Evolutionary conservation across 163 green algal genomes (phyloP), one percentile per base, ranked within the genome.

Genomic region (Chlamydomonas reinhardtii): DNA sequence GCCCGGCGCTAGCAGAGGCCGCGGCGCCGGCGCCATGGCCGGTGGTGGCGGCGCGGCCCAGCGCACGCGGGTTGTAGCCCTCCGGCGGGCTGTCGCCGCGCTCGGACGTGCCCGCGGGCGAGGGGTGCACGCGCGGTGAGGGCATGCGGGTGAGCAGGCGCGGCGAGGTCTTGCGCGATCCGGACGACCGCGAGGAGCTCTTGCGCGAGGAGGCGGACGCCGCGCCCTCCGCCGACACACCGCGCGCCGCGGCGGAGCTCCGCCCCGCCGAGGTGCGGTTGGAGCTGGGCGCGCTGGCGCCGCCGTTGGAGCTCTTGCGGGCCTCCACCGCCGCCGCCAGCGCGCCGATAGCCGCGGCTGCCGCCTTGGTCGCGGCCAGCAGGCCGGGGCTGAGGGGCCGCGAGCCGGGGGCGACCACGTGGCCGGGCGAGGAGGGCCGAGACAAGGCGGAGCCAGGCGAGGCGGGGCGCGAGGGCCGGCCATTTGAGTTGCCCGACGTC

Each of bases 61-160:
- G 11, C 39, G 25, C 27, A 3, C 79, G 68, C 6, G 80, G 69
- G 69, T 86, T 86, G 48, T 65, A 86, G 27, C 70, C 80, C 9
- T 86, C 70, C 3, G 34, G 70, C 5, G 80, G 80, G 70, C 70
- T 80, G 80, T 32, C 74, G 70, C 80, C 66, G 52, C 79, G 79
- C 14, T 77, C 34, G 14, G 80, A 70, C 56, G 80, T 74, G 69
- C 5, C 15, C 15, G 2, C 16, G 15, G 80, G 80, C 16, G 78
- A 78, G 29, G 78, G 78, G 22, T 86, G 56, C 70, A 86, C 80
- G 3, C 80, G 80, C 17, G 80, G 69, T 17, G 80, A 86, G 11
- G 80, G 56, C 69, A 79, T 24, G 17, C 80, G 80, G 52, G 65
- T 71, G 16, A 76, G n/a, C 27, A 52, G 15, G 39, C 77, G 77